phyloP scores from a whole-genome alignment of 768 basidiomycete species.

The Coprinellus aureogranulatus region DNA sequence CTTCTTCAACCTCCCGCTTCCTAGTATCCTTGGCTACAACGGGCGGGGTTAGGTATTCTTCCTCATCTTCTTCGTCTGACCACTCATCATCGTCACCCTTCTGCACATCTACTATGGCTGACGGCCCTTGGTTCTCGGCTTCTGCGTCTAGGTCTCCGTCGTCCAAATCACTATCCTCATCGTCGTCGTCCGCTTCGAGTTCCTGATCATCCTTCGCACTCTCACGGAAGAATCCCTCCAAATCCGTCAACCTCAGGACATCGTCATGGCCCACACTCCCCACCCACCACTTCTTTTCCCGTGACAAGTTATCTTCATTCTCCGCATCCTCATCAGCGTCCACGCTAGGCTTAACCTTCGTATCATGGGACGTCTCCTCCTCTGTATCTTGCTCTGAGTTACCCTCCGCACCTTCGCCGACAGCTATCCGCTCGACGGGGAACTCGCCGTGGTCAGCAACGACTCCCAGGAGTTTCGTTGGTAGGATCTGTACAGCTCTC shows the following conservation, averaged over 20 bases:
- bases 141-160: constrained; percentile 10
- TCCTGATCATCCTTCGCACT: constrained; percentile 33
- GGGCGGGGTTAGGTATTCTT: too few species aligned
- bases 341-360: constrained; percentile 10
- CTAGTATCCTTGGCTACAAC: too few species aligned
- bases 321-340: constrained; percentile 18
- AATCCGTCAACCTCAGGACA: constrained; percentile 76
- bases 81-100: constrained; percentile 17
- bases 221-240: constrained; percentile 65
- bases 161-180: constrained; percentile 22
- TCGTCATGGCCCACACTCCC: constrained; percentile 93
- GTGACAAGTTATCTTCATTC: constrained; percentile 14
- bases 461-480: constrained; percentile 86
- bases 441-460: constrained; percentile 90
- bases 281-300: constrained; percentile 63
- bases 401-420: constrained; percentile 41
- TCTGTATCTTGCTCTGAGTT: constrained; percentile 24
- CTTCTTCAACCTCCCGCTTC: neutral
- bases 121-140: constrained; percentile 6
- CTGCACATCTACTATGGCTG: constrained; percentile 6
- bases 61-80: neutral
- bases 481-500: constrained; percentile 82
- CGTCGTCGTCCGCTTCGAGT: constrained; percentile 22
- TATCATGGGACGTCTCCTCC: constrained; percentile 18
- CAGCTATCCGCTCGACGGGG: constrained; percentile 82